Evolutionary conservation across 139 green algal genomes (phyloP).

Genomic region (Microglena sp.): DNA sequence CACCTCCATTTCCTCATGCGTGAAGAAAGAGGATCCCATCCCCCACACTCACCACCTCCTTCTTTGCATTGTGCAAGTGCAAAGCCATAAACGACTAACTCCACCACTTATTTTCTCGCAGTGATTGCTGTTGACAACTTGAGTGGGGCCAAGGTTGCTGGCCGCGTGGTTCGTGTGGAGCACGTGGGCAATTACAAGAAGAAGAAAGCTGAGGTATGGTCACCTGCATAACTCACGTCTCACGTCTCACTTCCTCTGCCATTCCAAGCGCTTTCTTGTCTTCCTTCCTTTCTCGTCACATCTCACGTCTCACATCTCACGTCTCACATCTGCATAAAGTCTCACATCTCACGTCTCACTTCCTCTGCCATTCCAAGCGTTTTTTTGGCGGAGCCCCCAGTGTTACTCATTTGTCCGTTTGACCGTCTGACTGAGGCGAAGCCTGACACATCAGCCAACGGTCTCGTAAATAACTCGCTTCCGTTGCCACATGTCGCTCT

Average conservation of each 20-base stretch:
- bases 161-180: conserved; percentile 80
- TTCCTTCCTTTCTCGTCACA: background rate
- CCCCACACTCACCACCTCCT: too few species aligned
- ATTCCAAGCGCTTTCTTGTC: background rate
- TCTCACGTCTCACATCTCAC: background rate
- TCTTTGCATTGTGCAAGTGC: too few species aligned
- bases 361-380: background rate
- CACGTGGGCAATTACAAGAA: conserved; percentile 95
- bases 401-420: too few species aligned
- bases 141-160: conserved; percentile 72
- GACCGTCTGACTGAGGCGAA: too few species aligned
- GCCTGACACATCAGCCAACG: too few species aligned
- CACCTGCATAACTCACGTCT: background rate
- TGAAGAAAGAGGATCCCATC: too few species aligned
- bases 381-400: too few species aligned
- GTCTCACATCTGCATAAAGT: background rate
- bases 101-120: too few species aligned
- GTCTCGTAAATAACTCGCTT: too few species aligned
- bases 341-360: background rate
- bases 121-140: conserved; percentile 98
- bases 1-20: too few species aligned
- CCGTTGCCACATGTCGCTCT: too few species aligned
- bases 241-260: background rate
- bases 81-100: too few species aligned
- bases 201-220: conserved; percentile 60